phyloP scores from a whole-genome alignment of 2,329 filamentous ascomycete genomes.

The Chalaropsis ovoidea region DNA sequence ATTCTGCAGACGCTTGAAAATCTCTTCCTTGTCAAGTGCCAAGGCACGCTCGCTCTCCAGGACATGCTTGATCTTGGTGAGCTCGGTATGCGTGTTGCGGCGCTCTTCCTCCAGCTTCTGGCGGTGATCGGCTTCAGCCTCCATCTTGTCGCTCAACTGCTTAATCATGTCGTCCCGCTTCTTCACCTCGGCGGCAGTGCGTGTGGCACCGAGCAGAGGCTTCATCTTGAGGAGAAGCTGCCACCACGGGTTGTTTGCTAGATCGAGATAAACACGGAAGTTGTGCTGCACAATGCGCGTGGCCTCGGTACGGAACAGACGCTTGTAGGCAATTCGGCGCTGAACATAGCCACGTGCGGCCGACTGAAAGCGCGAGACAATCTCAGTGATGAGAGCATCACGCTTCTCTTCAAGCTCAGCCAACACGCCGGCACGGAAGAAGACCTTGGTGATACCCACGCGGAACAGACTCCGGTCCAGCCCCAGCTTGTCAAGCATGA shows the following conservation, averaged over 20 bases:
- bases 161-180: constrained; percentile 89
- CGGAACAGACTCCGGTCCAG: constrained; percentile 81
- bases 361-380: constrained; percentile 89
- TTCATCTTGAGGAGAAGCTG: constrained; percentile 90
- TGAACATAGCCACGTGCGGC: constrained; percentile 83
- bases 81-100: constrained; percentile 73
- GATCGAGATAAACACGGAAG: constrained; percentile 79
- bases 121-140: constrained; percentile 61
- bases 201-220: constrained; percentile 80
- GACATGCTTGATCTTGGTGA: constrained; percentile 82
- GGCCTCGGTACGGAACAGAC: constrained; percentile 86
- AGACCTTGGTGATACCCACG: constrained; percentile 92
- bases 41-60: constrained; percentile 93
- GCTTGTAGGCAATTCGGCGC: constrained; percentile 79
- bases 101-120: constrained; percentile 83
- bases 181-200: constrained; percentile 88
- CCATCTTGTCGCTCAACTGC: constrained; percentile 74
- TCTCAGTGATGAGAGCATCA: constrained; percentile 82
- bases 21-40: constrained; percentile 95
- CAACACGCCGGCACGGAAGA: constrained; percentile 91
- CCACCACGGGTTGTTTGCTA: constrained; percentile 96
- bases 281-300: constrained; percentile 91
- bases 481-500: constrained; percentile 82
- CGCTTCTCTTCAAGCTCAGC: constrained; percentile 94
- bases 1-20: constrained; percentile 88